Conservation (phyloP, 163 green algal genomes). For the Volvox carteri region DNA sequence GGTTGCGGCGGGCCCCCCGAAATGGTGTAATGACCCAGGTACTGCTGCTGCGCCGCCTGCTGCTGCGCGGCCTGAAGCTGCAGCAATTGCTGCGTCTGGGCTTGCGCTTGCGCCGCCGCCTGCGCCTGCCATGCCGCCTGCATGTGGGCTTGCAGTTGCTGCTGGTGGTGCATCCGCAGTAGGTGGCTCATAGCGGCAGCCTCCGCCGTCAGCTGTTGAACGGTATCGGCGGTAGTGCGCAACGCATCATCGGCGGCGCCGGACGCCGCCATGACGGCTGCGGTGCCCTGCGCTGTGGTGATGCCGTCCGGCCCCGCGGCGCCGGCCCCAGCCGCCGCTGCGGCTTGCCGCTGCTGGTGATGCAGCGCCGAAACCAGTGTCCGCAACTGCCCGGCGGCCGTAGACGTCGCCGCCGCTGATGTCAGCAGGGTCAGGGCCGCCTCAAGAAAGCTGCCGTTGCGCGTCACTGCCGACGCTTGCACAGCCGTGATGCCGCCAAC, state of each 20-base stretch:
- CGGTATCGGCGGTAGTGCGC: constrained; percentile 38
- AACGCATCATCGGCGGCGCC: constrained; percentile 41
- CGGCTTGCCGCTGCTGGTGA: constrained; percentile 15
- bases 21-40: constrained; percentile 6
- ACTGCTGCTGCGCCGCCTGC: constrained; percentile 9
- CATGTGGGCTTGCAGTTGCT: constrained; percentile 51
- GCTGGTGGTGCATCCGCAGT: constrained; percentile 28
- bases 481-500: not conserved
- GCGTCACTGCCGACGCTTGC: not conserved
- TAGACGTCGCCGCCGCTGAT: constrained; percentile 42
- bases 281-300: not conserved
- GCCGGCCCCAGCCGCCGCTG: not conserved
- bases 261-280: not conserved
- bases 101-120: not conserved
- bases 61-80: not conserved
- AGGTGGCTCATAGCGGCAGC: constrained; percentile 21
- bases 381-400: constrained; percentile 40
- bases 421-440: constrained; percentile 49
- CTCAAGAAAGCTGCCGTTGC: constrained; percentile 22
- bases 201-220: constrained; percentile 56
- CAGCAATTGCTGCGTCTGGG: not conserved
- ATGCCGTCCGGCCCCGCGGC: not conserved
- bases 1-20: not conserved
- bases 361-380: constrained; percentile 48
- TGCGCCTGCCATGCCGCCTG: not conserved